A percentile compares a stretch with the other conserved stretches of the same genome.
phyloP scores from a whole-genome alignment of 768 basidiomycete species.

The Termitomyces sp. region DNA sequence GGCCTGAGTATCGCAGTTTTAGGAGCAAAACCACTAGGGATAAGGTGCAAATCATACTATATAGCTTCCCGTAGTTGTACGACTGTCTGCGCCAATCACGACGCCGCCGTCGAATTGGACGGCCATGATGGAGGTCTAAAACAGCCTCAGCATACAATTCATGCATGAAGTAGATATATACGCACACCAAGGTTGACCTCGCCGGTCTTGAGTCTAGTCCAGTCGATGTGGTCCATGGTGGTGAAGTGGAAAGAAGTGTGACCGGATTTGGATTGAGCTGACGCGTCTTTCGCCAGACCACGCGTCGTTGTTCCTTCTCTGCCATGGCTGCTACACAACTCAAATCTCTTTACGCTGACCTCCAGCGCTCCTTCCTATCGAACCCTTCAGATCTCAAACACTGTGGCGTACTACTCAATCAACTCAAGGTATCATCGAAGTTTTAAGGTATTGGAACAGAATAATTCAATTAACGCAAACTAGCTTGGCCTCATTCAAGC shows the following conservation, averaged over 20 bases:
- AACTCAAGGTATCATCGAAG: constrained; percentile 60
- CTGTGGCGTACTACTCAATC: constrained; percentile 54
- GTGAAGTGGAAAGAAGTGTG: constrained; percentile 15
- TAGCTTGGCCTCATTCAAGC: constrained; percentile 76
- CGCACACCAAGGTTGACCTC: constrained; percentile 96
- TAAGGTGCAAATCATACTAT: constrained; percentile 52
- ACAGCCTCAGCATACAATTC: not conserved
- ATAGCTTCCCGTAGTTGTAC: constrained; percentile 95
- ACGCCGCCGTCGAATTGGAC: constrained; percentile 95
- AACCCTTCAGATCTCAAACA: constrained; percentile 64
- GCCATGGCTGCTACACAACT: constrained; percentile 51
- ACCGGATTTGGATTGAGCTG: constrained; percentile 17
- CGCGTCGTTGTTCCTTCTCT: constrained; percentile 25
- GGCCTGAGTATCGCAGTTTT: constrained; percentile 44
- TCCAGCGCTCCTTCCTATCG: constrained; percentile 61
- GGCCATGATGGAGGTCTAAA: constrained; percentile 97
- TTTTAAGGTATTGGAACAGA: not conserved
- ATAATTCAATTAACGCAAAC: constrained; percentile 1
- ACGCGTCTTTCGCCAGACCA: constrained; percentile 21
- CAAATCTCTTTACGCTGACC: constrained; percentile 56
- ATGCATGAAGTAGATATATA: constrained; percentile 11
- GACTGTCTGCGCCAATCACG: constrained; percentile 94
- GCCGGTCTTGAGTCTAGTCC: constrained; percentile 84
- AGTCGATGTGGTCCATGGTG: constrained; percentile 67
- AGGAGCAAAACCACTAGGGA: not conserved